Evolutionary conservation across 768 basidiomycete species (phyloP).

Genomic region (Boletellus ananas): DNA sequence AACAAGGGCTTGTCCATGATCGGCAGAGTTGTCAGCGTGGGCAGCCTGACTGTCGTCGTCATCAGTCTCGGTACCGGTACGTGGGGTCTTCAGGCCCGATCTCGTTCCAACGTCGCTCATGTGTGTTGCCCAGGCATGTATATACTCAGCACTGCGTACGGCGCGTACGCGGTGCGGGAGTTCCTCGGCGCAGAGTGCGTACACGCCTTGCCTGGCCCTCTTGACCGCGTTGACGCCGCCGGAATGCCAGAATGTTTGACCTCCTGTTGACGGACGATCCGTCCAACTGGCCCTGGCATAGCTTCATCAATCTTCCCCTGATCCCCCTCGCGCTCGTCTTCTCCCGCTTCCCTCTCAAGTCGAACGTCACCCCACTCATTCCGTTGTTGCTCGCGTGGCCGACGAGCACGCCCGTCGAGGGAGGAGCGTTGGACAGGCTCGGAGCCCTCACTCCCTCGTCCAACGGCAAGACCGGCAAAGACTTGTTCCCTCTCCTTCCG

Average conservation of each 20-base stretch:
- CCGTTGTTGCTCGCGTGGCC: slow-evolving; percentile 28
- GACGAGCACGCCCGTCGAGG: slow-evolving; percentile 24
- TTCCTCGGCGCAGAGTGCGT: slow-evolving; percentile 68
- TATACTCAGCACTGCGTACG: slow-evolving; percentile 59
- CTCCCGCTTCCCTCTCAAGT: slow-evolving; percentile 47
- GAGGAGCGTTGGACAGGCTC: slow-evolving; percentile 1
- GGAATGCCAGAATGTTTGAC: slow-evolving; percentile 50
- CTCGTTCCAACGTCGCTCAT: not conserved
- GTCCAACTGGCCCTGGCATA: slow-evolving; percentile 70
- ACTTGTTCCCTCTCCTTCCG: slow-evolving; percentile 29
- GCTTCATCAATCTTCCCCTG: slow-evolving; percentile 70
- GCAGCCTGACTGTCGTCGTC: slow-evolving; percentile 47
- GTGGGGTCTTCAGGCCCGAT: slow-evolving; percentile 19
- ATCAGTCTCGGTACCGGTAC: slow-evolving; percentile 60
- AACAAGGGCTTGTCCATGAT: slow-evolving; percentile 48
- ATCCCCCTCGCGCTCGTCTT: slow-evolving; percentile 66
- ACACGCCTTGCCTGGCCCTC: not conserved
- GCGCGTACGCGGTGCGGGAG: slow-evolving; percentile 64
- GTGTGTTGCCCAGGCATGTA: slow-evolving; percentile 38
- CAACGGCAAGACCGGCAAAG: slow-evolving; percentile 1
- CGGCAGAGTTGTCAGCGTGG: slow-evolving; percentile 51
- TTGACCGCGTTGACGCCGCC: not conserved
- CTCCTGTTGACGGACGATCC: slow-evolving; percentile 65
- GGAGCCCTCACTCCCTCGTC: not conserved
- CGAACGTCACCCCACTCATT: slow-evolving; percentile 21